These are phyloP conservation scores for Populus tremula DNA, from an alignment of 345 rosid genomes.

Conservation along the genomic window DNA sequence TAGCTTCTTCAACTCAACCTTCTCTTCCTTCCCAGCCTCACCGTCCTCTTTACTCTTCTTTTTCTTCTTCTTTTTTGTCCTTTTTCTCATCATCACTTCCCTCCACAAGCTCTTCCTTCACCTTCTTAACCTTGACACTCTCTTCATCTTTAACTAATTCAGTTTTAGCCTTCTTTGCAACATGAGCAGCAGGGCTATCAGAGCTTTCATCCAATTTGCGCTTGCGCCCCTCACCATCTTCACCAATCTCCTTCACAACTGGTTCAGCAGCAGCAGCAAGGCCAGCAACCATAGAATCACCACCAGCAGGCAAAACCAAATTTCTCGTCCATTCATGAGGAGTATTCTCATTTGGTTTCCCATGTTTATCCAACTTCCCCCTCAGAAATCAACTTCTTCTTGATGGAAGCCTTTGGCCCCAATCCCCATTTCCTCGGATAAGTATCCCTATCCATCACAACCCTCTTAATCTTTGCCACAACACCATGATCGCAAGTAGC, in stretches of 20 bases:
- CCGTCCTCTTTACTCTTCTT: constrained; percentile 43
- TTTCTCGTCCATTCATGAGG: constrained; percentile 81
- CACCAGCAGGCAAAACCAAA: constrained; percentile 65
- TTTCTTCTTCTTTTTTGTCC: constrained; percentile 49
- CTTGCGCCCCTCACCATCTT: constrained; percentile 46
- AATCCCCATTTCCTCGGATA: constrained; percentile 97
- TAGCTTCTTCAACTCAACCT: too few species aligned
- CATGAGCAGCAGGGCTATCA: constrained; percentile 36
- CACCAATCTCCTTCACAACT: constrained; percentile 8
- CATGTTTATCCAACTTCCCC: constrained; percentile 91
- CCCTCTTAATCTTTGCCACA: constrained; percentile 94
- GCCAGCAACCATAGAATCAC: constrained; percentile 66
- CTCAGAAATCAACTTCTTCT: constrained; percentile 76
- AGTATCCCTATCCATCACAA: constrained; percentile 96
- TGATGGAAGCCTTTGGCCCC: constrained; percentile 82
- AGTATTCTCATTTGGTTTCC: constrained; percentile 77
- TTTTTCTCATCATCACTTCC: constrained; percentile 18
- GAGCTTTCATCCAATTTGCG: constrained; percentile 49
- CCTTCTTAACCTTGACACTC: constrained; percentile 21
- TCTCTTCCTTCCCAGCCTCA: constrained; percentile 25
- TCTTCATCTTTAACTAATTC: constrained; percentile 32
- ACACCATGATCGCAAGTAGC: constrained; percentile 95
- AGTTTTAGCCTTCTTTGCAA: constrained; percentile 55
- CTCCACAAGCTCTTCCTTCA: neutral
- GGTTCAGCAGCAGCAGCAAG: constrained; percentile 31